Evolutionary conservation across 306 rosid species (phyloP).

Genomic region (Castanopsis chinensis): DNA sequence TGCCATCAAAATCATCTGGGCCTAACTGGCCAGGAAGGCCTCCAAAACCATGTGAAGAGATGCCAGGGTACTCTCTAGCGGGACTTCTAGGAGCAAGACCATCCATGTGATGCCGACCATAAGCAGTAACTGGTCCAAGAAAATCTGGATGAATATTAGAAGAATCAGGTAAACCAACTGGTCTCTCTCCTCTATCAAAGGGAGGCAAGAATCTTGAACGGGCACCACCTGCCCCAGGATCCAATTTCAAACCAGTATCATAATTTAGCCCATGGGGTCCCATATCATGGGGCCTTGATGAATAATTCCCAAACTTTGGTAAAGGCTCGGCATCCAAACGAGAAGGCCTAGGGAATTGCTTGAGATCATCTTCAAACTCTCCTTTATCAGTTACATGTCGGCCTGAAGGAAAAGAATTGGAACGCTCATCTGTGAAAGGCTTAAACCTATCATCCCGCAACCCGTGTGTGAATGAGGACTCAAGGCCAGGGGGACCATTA

Average conservation of each 20-base stretch:
- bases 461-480: constrained; percentile 36
- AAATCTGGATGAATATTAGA: constrained; percentile 44
- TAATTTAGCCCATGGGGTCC: constrained; percentile 31
- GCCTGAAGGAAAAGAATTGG: constrained; percentile 31
- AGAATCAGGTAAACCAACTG: constrained; percentile 47
- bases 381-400: constrained; percentile 39
- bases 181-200: constrained; percentile 55
- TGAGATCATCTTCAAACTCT: constrained; percentile 70
- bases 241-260: constrained; percentile 36
- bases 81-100: constrained; percentile 69
- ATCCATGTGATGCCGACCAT: constrained; percentile 55
- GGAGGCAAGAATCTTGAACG: constrained; percentile 37
- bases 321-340: constrained; percentile 53
- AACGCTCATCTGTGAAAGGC: constrained; percentile 41
- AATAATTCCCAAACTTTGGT: constrained; percentile 45
- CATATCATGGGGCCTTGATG: constrained; percentile 54
- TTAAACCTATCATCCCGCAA: constrained; percentile 68
- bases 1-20: constrained; percentile 71
- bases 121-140: constrained; percentile 55
- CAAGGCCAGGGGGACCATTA: constrained; percentile 42
- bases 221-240: constrained; percentile 30
- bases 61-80: constrained; percentile 55
- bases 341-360: constrained; percentile 58
- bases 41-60: constrained; percentile 51
- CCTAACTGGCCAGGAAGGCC: constrained; percentile 44